Percentiles rank a stretch among this genome's conserved stretches.
These are phyloP conservation scores for Graphilbum fragrans DNA, from an alignment of 2,329 filamentous ascomycete species.

Conservation along the genomic window DNA sequence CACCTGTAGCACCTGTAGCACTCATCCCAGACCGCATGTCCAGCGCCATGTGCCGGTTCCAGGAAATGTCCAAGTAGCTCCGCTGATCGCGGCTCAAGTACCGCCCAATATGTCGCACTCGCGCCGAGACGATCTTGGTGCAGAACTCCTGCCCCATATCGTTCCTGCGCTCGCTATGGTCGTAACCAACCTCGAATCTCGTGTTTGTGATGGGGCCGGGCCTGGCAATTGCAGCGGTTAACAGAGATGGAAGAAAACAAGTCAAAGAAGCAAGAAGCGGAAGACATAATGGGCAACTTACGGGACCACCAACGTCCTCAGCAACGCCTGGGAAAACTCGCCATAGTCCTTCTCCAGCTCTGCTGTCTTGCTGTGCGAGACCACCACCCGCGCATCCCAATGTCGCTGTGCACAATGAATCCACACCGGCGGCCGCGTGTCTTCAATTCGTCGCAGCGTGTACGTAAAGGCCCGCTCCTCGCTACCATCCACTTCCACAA, in stretches of 20 bases:
- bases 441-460: constrained; percentile 10
- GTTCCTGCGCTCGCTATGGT: not conserved
- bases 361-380: constrained; percentile 10
- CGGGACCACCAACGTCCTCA: constrained; percentile 13
- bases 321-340: constrained; percentile 14
- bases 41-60: constrained; percentile 11
- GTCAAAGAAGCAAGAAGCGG: not conserved
- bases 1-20: too few species aligned
- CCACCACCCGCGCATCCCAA: constrained; percentile 18
- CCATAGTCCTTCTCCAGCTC: constrained; percentile 12
- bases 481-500: constrained; percentile 14
- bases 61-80: constrained; percentile 13
- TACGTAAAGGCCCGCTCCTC: constrained; percentile 9
- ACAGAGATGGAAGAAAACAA: not conserved
- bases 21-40: constrained; percentile 2
- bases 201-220: constrained; percentile 1
- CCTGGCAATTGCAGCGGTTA: not conserved
- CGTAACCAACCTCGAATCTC: constrained; percentile 8
- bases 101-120: constrained; percentile 9
- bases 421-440: constrained; percentile 11
- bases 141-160: not conserved
- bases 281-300: constrained; percentile 1
- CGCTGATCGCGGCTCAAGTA: constrained; percentile 6
- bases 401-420: constrained; percentile 18
- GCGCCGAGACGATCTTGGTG: constrained; percentile 7